These are phyloP conservation scores for Cystofilobasidium capitatum DNA, from an alignment of 768 basidiomycete genomes.

Conservation along the genomic window DNA sequence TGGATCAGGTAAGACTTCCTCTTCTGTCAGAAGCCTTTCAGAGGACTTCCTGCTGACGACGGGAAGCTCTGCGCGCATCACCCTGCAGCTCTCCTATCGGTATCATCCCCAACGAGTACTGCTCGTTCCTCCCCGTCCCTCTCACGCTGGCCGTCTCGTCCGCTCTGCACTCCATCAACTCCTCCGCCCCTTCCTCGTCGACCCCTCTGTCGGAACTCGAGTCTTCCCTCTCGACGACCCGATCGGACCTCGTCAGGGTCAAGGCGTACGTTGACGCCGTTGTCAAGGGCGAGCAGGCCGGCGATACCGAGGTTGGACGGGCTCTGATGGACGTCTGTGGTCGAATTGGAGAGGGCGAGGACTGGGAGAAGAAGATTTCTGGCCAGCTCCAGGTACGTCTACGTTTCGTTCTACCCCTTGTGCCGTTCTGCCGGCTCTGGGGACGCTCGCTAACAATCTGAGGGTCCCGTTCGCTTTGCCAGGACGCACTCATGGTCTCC, in stretches of 20 bases:
- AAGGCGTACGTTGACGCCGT: slow-evolving; percentile 74
- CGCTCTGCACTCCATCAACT: slow-evolving; percentile 21
- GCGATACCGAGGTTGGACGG: slow-evolving; percentile 73
- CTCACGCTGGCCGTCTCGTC: slow-evolving; percentile 20
- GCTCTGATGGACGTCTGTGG: slow-evolving; percentile 73
- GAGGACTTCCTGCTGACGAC: too few species aligned
- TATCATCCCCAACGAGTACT: slow-evolving; percentile 82
- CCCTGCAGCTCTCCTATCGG: slow-evolving; percentile 68
- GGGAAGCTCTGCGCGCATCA: too few species aligned
- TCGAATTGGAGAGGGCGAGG: slow-evolving; percentile 42
- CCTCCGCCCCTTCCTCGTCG: slow-evolving; percentile 47
- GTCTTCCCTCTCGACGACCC: slow-evolving; percentile 59
- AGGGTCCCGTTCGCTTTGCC: slow-evolving; percentile 22
- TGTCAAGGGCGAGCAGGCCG: slow-evolving; percentile 55
- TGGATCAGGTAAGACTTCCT: slow-evolving; percentile 63
- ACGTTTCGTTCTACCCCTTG: slow-evolving; percentile 38
- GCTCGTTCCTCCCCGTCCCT: slow-evolving; percentile 84
- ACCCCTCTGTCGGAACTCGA: slow-evolving; percentile 62
- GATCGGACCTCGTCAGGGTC: slow-evolving; percentile 59
- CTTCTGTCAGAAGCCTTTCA: neutral
- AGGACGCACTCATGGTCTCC: slow-evolving; percentile 89
- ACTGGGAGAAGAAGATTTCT: slow-evolving; percentile 53
- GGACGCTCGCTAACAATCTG: neutral
- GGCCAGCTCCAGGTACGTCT: slow-evolving; percentile 25
- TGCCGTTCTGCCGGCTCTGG: slow-evolving; percentile 30